Evolutionary conservation across 2,329 filamentous ascomycete genomes (phyloP).

Genomic region (Periglandula ipomoeae): DNA sequence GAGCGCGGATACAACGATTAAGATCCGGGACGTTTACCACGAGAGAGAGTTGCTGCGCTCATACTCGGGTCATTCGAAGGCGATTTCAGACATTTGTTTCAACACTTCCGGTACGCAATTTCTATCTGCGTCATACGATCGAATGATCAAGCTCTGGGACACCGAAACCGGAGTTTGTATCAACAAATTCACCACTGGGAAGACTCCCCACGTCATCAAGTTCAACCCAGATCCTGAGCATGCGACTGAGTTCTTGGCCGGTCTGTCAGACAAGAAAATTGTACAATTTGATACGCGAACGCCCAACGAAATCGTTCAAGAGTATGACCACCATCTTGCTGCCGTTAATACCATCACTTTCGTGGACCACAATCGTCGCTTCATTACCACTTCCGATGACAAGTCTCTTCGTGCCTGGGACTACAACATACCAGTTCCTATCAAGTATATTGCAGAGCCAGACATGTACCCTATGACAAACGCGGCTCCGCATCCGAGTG

Average conservation of each 20-base stretch:
- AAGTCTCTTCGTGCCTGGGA: slow-evolving; percentile 96
- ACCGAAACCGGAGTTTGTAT: slow-evolving; percentile 89
- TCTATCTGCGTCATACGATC: slow-evolving; percentile 85
- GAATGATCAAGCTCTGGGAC: slow-evolving; percentile 96
- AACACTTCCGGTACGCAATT: slow-evolving; percentile 75
- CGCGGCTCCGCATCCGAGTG: slow-evolving; percentile 72
- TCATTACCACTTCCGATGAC: slow-evolving; percentile 97
- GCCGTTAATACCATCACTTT: slow-evolving; percentile 97
- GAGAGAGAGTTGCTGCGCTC: slow-evolving; percentile 78
- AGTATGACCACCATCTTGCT: slow-evolving; percentile 97
- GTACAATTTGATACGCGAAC: slow-evolving; percentile 88
- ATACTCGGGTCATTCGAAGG: slow-evolving; percentile 85
- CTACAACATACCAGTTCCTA: slow-evolving; percentile 94
- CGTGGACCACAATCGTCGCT: slow-evolving; percentile 86
- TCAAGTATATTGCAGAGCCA: slow-evolving; percentile 95
- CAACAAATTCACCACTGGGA: slow-evolving; percentile 82
- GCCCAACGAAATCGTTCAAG: slow-evolving; percentile 72
- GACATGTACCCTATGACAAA: slow-evolving; percentile 97
- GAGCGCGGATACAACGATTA: slow-evolving; percentile 83
- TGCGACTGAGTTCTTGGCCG: slow-evolving; percentile 84
- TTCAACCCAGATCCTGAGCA: slow-evolving; percentile 78
- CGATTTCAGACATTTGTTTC: slow-evolving; percentile 84
- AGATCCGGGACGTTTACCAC: slow-evolving; percentile 93
- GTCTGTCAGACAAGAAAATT: slow-evolving; percentile 99
- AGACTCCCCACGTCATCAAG: slow-evolving; percentile 87